Percentiles rank a stretch among this genome's conserved stretches.
Evolutionary conservation across 2,329 filamentous ascomycete genomes (phyloP).

Genomic region (Aciculosporium take): DNA sequence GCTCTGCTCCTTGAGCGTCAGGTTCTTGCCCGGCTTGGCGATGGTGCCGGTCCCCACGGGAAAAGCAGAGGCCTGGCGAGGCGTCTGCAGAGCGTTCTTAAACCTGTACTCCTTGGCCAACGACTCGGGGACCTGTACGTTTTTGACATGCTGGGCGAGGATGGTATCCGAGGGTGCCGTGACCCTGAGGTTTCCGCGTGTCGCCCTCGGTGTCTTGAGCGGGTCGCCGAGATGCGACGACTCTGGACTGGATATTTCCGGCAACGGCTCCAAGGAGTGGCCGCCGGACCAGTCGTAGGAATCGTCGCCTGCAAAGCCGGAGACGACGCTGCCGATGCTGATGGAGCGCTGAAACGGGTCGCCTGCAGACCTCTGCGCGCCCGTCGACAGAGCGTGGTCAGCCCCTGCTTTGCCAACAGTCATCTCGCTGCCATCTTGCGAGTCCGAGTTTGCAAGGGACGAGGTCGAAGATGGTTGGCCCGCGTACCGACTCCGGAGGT

Average conservation of each 20-base stretch:
- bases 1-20: slow-evolving; percentile 94
- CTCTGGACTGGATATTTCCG: slow-evolving; percentile 32
- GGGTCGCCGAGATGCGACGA: slow-evolving; percentile 26
- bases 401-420: slow-evolving; percentile 52
- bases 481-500: slow-evolving; percentile 40
- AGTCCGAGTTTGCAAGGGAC: slow-evolving; percentile 41
- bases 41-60: slow-evolving; percentile 28
- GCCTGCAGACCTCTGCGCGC: slow-evolving; percentile 41
- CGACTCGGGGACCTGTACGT: slow-evolving; percentile 82
- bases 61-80: slow-evolving; percentile 35
- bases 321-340: slow-evolving; percentile 82
- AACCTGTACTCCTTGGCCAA: slow-evolving; percentile 75
- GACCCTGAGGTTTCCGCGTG: slow-evolving; percentile 31
- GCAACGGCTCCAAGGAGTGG: slow-evolving; percentile 35
- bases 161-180: slow-evolving; percentile 71
- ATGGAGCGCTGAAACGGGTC: slow-evolving; percentile 57
- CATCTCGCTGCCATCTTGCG: slow-evolving; percentile 53
- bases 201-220: slow-evolving; percentile 57
- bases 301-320: slow-evolving; percentile 46
- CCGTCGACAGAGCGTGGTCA: slow-evolving; percentile 73
- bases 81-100: slow-evolving; percentile 51
- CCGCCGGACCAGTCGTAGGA: slow-evolving; percentile 28
- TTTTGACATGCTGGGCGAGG: slow-evolving; percentile 74
- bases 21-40: slow-evolving; percentile 45
- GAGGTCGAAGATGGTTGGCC: slow-evolving; percentile 48